A percentile compares a stretch with the other conserved stretches of the same genome.
Evolutionary conservation across 2,329 filamentous ascomycete genomes (phyloP).

Genomic region (Trichoderma asperellum): DNA sequence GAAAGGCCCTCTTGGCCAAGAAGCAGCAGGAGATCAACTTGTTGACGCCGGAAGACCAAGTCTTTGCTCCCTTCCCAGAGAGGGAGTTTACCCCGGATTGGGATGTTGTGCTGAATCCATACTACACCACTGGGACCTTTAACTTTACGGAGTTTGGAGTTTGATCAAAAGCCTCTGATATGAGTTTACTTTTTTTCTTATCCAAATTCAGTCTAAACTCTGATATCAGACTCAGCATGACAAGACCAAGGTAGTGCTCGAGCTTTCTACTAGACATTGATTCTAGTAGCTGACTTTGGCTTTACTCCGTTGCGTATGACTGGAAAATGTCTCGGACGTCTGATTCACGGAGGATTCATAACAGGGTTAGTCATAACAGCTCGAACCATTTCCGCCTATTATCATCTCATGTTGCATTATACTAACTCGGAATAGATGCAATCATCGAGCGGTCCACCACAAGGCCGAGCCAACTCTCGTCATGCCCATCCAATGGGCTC

Average conservation of each 20-base stretch:
- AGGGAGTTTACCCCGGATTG: constrained; percentile 11
- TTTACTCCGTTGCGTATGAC: background rate
- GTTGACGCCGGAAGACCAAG: background rate
- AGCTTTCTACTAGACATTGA: background rate
- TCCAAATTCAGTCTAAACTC: background rate
- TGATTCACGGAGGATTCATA: background rate
- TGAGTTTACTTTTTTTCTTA: background rate
- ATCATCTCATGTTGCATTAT: background rate
- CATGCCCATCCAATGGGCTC: background rate
- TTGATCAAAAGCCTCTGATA: background rate
- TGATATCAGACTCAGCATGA: background rate
- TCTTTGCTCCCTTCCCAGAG: background rate
- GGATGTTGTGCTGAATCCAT: constrained; percentile 17
- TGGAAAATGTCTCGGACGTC: background rate
- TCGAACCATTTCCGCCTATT: background rate
- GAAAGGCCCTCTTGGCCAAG: constrained; percentile 2
- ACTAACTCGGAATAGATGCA: background rate
- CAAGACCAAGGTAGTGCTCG: background rate
- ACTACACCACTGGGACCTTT: background rate
- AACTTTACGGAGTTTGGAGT: constrained; percentile 15
- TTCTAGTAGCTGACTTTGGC: background rate
- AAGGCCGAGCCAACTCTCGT: background rate
- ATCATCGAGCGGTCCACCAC: background rate
- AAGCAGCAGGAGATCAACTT: constrained; percentile 20
- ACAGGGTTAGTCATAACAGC: background rate